phyloP scores from a whole-genome alignment of 257 asterid species.

The Leptodermis oblonga region DNA sequence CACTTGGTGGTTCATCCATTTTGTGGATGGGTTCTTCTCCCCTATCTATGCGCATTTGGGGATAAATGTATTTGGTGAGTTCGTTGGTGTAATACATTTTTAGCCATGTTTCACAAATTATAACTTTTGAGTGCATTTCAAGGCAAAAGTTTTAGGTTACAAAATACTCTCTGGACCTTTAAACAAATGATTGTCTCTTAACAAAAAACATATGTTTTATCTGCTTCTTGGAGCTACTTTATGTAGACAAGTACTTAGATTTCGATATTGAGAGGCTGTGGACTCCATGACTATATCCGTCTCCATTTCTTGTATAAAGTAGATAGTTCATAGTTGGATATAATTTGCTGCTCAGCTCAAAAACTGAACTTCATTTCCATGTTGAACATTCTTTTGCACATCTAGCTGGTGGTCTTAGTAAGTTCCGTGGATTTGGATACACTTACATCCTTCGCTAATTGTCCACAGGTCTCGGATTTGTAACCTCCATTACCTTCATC shows the following conservation, averaged over 20 bases:
- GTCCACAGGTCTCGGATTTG: conserved; percentile 64
- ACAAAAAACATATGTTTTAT: not conserved
- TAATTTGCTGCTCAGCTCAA: not conserved
- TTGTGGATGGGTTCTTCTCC: conserved; percentile 80
- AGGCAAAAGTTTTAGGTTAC: not conserved
- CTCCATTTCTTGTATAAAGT: not conserved
- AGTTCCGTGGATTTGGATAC: not conserved
- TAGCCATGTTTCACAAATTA: too few relatives aligned
- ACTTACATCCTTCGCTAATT: not conserved
- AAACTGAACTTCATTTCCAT: not conserved
- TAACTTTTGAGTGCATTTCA: not conserved
- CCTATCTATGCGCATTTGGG: conserved; percentile 70
- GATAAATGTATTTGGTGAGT: conserved; percentile 61
- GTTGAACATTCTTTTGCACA: not conserved
- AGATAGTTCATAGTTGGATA: not conserved
- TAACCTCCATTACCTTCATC: conserved; percentile 68
- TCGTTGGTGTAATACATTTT: not conserved
- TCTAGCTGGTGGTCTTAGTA: not conserved
- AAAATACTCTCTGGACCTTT: not conserved
- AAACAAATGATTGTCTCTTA: not conserved
- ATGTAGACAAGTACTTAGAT: not conserved
- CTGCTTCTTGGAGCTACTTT: not conserved
- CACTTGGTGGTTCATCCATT: conserved; percentile 82
- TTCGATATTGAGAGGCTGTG: not conserved
- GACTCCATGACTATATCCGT: not conserved